Evolutionary conservation across 371 early-diverging fungal species (phyloP), one percentile per base, ranked within the genome.

Genomic region (Sanchytrium tribonematis): DNA sequence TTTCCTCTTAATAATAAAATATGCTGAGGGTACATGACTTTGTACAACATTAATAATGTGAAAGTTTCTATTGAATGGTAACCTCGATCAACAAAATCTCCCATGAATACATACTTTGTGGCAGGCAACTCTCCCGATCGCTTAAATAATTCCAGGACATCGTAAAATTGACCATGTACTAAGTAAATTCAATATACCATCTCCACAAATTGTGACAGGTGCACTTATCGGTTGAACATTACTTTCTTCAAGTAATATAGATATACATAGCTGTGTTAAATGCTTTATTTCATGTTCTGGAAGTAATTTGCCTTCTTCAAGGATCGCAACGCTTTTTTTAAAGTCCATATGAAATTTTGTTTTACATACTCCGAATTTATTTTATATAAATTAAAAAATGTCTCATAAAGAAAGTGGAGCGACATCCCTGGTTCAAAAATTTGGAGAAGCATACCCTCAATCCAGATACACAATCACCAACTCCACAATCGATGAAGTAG

Each of bases 81-180:
- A 22, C 99, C 99, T 72, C 99, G 90, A 79, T 99, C 99, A 66
- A 99, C 99, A 77, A 94, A 99, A 82, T 99, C 99, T 66, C 98
- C 98, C 93, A 99, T 93, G 77, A 97, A 97, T 66, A 95, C 77
- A 77, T 98, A 99, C 76, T 95, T 98, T 70, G 97, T 98, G 75
- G 96, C 89, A 22, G 98, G 93, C 16, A 90, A 90, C 76, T 93
- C 86, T 66, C 98, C 98, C 69, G 98, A 98, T 68, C 95, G 93
- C 69, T 90, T 85, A 78, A 98, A 97, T 71, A 99, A 82, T 76
- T 98, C 96, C 79, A 96, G 48, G 5, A 48, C 77, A 78, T 99
- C 99, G 79, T 94, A 90, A 78, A 97, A 97, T 79, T 99, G 99
- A 29, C 99, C 99, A 81, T 99, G 99, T 69, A 98, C 93, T 48